Evolutionary conservation across 768 basidiomycete genomes (phyloP).

Genomic region (Agaricus blazei): DNA sequence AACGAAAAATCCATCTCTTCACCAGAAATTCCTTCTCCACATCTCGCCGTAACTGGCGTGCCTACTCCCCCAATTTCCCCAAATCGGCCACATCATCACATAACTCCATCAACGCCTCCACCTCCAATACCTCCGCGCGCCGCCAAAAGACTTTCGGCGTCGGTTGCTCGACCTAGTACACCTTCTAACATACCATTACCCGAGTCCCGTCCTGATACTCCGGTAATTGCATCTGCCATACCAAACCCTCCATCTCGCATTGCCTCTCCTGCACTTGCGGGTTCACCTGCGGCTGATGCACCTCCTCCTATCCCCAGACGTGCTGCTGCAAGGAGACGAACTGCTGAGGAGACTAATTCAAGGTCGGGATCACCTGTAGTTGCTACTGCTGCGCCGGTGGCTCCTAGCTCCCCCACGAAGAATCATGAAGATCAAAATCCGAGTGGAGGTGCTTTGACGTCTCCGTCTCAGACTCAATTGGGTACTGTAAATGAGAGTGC

Average conservation of each 20-base stretch:
- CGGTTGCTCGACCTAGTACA: slow-evolving; percentile 16
- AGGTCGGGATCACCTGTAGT: slow-evolving; percentile 24
- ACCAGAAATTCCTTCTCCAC: background rate
- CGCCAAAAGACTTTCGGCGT: slow-evolving; percentile 10
- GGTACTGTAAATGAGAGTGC: slow-evolving; percentile 1
- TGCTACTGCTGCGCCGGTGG: slow-evolving; percentile 3
- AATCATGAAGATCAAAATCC: slow-evolving; percentile 1
- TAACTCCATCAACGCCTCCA: slow-evolving; percentile 6
- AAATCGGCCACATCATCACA: slow-evolving; percentile 9
- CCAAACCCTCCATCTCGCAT: slow-evolving; percentile 23
- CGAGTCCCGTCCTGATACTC: slow-evolving; percentile 39
- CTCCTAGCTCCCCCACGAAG: background rate
- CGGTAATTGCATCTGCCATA: slow-evolving; percentile 7
- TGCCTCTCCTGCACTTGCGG: slow-evolving; percentile 28
- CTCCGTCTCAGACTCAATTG: background rate
- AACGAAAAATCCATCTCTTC: background rate
- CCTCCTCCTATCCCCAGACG: slow-evolving; percentile 64
- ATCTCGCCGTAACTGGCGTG: background rate
- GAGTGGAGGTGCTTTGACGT: background rate
- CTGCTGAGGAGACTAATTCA: slow-evolving; percentile 16
- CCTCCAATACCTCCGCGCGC: slow-evolving; percentile 7
- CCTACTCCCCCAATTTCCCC: slow-evolving; percentile 8
- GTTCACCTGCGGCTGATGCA: slow-evolving; percentile 16
- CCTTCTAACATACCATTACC: slow-evolving; percentile 36
- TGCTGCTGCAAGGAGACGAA: slow-evolving; percentile 48